A percentile compares a stretch with the other conserved stretches of the same genome.
These are phyloP conservation scores for Leccinum griseonigrum DNA, from an alignment of 1,284 basidiomycete species.

Conservation along the genomic window DNA sequence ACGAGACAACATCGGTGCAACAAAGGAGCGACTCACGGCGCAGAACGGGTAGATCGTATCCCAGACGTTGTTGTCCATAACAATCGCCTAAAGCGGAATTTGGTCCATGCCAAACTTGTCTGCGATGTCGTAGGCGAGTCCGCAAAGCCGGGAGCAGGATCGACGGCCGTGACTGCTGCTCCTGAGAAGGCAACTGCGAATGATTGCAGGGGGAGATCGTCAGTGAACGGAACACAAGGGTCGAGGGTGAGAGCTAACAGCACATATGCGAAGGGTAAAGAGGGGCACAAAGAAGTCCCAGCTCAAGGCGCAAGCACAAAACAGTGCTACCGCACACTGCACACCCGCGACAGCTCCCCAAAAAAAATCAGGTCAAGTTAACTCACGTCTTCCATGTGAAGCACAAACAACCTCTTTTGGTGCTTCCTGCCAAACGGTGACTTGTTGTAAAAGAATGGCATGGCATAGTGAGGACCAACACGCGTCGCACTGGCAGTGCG, in stretches of 20 bases:
- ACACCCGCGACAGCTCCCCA: background rate
- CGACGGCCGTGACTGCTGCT: slow-evolving; percentile 81
- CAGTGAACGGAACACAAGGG: background rate
- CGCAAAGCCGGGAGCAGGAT: slow-evolving; percentile 76
- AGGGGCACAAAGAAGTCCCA: background rate
- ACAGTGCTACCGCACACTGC: background rate
- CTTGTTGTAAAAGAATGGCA: slow-evolving; percentile 62
- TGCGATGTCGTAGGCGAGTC: slow-evolving; percentile 63
- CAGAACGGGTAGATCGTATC: slow-evolving; percentile 88
- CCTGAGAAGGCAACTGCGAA: slow-evolving; percentile 64
- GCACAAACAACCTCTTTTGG: slow-evolving; percentile 84
- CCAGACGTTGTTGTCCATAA: slow-evolving; percentile 77
- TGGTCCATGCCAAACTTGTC: slow-evolving; percentile 52
- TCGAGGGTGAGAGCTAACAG: background rate
- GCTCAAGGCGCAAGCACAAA: background rate
- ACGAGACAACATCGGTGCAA: background rate
- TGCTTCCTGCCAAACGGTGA: slow-evolving; percentile 81
- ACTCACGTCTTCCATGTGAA: slow-evolving; percentile 87
- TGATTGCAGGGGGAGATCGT: background rate
- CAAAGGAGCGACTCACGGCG: slow-evolving; percentile 42
- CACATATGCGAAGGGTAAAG: background rate
- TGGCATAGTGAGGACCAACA: slow-evolving; percentile 49
- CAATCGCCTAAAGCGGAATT: slow-evolving; percentile 42
- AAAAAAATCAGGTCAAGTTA: background rate
- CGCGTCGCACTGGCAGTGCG: slow-evolving; percentile 39